Percentiles rank a stretch among this genome's conserved stretches.
Conservation (phyloP, 2,329 filamentous ascomycete genomes). For the Epichloe elymi region DNA sequence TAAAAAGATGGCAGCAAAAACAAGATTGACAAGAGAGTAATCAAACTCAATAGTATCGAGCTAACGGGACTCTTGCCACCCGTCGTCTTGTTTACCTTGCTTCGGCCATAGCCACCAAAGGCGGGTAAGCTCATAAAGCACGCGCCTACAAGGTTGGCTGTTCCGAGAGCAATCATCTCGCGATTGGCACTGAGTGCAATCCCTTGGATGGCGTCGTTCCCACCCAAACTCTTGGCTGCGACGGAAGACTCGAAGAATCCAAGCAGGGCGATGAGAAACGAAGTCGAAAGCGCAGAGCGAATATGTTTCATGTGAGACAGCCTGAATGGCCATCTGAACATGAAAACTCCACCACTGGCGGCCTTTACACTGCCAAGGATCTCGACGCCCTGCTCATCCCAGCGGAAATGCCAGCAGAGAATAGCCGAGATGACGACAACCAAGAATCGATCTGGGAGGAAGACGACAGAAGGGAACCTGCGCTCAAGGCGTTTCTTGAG, state of each 20-base stretch:
- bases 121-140: slow-evolving; percentile 87
- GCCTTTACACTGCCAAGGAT: slow-evolving; percentile 74
- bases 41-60: slow-evolving; percentile 71
- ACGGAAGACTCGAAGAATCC: slow-evolving; percentile 99
- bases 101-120: slow-evolving; percentile 91
- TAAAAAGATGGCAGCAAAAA: slow-evolving; percentile 87
- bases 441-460: slow-evolving; percentile 80
- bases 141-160: slow-evolving; percentile 81
- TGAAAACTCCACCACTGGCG: slow-evolving; percentile 56
- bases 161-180: slow-evolving; percentile 81
- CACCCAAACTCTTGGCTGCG: slow-evolving; percentile 78
- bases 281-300: slow-evolving; percentile 74
- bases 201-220: slow-evolving; percentile 55
- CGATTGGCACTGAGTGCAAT: slow-evolving; percentile 82
- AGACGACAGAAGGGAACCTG: slow-evolving; percentile 67
- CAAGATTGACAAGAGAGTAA: slow-evolving; percentile 68
- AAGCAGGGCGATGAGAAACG: slow-evolving; percentile 83
- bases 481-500: slow-evolving; percentile 72
- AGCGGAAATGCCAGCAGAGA: slow-evolving; percentile 61
- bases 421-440: slow-evolving; percentile 79
- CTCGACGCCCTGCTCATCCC: slow-evolving; percentile 68
- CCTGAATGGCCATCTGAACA: slow-evolving; percentile 77
- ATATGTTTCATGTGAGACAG: slow-evolving; percentile 66
- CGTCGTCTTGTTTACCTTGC: slow-evolving; percentile 87
- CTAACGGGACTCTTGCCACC: slow-evolving; percentile 90